These are phyloP conservation scores for Verticillium dahliae DNA, from an alignment of 2,329 filamentous ascomycete genomes.

Conservation along the genomic window DNA sequence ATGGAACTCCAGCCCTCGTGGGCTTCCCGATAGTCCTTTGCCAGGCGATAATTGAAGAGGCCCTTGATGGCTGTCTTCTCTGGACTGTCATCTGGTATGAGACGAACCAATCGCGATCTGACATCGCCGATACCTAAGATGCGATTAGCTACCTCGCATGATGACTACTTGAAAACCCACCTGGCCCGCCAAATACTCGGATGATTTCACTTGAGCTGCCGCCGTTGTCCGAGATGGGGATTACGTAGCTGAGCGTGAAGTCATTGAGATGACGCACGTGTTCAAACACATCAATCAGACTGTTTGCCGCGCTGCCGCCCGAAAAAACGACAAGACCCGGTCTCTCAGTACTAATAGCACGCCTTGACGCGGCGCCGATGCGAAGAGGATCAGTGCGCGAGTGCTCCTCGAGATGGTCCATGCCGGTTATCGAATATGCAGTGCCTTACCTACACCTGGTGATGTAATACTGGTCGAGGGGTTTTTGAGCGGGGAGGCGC, in stretches of 20 bases:
- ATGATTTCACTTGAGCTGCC: constrained; percentile 92
- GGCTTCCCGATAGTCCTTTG: constrained; percentile 39
- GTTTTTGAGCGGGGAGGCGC: too few species aligned
- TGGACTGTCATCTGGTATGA: constrained; percentile 64
- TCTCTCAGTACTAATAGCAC: too few species aligned
- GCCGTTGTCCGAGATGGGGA: constrained; percentile 94
- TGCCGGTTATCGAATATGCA: too few species aligned
- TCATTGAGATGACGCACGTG: constrained; percentile 55
- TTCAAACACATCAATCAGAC: constrained; percentile 83
- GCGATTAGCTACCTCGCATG: too few species aligned
- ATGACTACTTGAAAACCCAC: constrained; percentile 30
- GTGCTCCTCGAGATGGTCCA: too few species aligned
- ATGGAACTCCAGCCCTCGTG: constrained; percentile 73
- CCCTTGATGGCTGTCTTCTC: constrained; percentile 71
- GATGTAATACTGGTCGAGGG: too few species aligned
- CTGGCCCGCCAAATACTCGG: constrained; percentile 88
- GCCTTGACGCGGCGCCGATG: too few species aligned
- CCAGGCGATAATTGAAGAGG: constrained; percentile 83
- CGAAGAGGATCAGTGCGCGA: too few species aligned
- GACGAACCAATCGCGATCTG: constrained; percentile 66
- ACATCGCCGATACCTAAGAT: constrained; percentile 49
- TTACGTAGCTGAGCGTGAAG: constrained; percentile 73
- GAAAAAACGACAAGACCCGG: constrained; percentile 77
- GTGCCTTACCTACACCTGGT: too few species aligned
- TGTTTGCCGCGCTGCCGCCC: constrained; percentile 91